phyloP scores from a whole-genome alignment of 495 filamentous ascomycete genomes.

The Xylaria sp. region DNA sequence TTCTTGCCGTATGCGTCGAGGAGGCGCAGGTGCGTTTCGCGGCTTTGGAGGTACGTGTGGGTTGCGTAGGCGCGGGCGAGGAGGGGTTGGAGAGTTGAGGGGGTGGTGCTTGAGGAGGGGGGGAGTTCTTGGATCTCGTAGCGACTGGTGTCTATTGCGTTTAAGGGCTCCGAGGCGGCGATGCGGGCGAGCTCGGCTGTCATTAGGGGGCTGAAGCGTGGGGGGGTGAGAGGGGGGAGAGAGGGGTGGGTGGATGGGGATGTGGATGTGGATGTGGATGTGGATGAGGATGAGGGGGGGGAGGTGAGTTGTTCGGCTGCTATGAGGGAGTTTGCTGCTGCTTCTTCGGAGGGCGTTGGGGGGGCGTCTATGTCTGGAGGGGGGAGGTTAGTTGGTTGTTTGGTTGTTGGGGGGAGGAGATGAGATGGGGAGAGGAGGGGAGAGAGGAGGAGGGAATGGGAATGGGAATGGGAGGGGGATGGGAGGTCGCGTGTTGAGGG shows the following conservation, averaged over 20 bases:
- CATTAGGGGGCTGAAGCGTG: slow-evolving; percentile 66
- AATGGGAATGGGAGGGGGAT: background rate
- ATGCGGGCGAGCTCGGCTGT: slow-evolving; percentile 62
- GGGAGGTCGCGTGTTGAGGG: background rate
- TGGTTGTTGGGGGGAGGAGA: background rate
- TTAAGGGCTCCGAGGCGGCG: slow-evolving; percentile 47
- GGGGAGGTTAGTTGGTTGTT: slow-evolving; percentile 31
- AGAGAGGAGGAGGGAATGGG: background rate
- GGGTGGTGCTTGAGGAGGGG: slow-evolving; percentile 27
- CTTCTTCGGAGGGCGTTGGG: slow-evolving; percentile 65
- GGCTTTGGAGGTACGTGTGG: slow-evolving; percentile 68
- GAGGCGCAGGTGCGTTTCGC: slow-evolving; percentile 72
- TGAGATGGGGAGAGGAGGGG: slow-evolving; percentile 11
- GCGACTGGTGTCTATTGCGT: slow-evolving; percentile 77
- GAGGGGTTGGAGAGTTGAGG: slow-evolving; percentile 30
- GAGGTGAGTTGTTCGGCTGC: slow-evolving; percentile 64
- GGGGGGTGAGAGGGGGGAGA: slow-evolving; percentile 40
- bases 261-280: slow-evolving; percentile 49
- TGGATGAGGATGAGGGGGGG: slow-evolving; percentile 48
- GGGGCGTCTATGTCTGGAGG: slow-evolving; percentile 73
- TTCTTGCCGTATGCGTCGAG: slow-evolving; percentile 86
- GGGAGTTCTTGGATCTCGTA: slow-evolving; percentile 69
- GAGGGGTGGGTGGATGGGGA: slow-evolving; percentile 57
- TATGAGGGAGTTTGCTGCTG: slow-evolving; percentile 69
- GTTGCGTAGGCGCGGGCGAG: slow-evolving; percentile 65